phyloP scores from a whole-genome alignment of 1,139 yeast species.

The Geotrichum reessii region DNA sequence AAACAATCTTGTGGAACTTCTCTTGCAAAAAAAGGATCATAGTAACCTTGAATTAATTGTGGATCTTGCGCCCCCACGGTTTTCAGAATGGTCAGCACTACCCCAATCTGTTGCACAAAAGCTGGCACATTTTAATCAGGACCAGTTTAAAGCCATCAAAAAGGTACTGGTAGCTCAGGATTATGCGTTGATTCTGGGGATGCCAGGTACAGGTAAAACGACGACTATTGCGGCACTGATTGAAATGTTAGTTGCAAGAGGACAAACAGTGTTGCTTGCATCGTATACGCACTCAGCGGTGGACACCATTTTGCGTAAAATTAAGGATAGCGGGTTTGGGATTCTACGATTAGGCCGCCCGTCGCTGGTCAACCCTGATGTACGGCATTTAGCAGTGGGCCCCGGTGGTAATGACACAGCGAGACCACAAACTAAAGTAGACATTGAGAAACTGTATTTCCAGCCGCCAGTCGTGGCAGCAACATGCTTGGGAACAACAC shows the following conservation, averaged over 20 bases:
- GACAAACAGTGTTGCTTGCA: slow-evolving; percentile 67
- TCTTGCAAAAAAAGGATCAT: slow-evolving; percentile 2
- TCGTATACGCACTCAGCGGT: slow-evolving; percentile 96
- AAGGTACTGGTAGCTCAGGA: slow-evolving; percentile 62
- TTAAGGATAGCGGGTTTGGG: slow-evolving; percentile 48
- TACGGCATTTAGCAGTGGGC: slow-evolving; percentile 44
- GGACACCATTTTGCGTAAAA: slow-evolving; percentile 77
- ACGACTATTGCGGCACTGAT: slow-evolving; percentile 81
- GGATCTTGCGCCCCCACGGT: slow-evolving; percentile 9
- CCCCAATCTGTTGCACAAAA: background rate
- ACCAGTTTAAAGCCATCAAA: slow-evolving; percentile 65
- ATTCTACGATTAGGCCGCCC: slow-evolving; percentile 39
- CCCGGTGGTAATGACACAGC: slow-evolving; percentile 31
- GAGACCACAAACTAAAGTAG: slow-evolving; percentile 23
- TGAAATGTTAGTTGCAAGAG: slow-evolving; percentile 50
- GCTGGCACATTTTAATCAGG: slow-evolving; percentile 46
- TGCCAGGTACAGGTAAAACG: slow-evolving; percentile 99
- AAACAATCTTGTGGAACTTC: slow-evolving; percentile 50
- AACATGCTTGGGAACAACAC: slow-evolving; percentile 71
- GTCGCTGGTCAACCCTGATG: slow-evolving; percentile 55
- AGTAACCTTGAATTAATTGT: slow-evolving; percentile 5
- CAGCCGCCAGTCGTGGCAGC: slow-evolving; percentile 76
- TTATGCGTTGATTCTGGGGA: slow-evolving; percentile 78
- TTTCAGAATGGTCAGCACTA: background rate
- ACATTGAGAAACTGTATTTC: slow-evolving; percentile 47